These are phyloP conservation scores for Neopestalotiopsis clavispora DNA, from an alignment of 2,329 filamentous ascomycete genomes.

Conservation along the genomic window DNA sequence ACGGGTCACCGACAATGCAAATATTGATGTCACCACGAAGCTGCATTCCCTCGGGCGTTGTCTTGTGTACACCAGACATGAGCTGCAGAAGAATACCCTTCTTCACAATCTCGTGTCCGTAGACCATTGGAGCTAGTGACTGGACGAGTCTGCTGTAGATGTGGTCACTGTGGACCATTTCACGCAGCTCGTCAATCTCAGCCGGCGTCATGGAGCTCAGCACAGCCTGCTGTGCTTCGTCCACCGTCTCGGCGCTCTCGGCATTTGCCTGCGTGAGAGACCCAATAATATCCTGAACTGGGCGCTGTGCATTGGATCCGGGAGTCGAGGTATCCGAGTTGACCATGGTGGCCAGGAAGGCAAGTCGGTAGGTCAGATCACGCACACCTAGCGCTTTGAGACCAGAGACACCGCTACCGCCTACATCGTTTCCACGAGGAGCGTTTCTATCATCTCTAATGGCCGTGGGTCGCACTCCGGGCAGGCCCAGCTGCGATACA, in stretches of 20 bases:
- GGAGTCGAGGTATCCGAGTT: constrained; percentile 84
- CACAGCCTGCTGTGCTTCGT: constrained; percentile 86
- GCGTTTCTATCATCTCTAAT: constrained; percentile 76
- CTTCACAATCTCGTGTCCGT: constrained; percentile 96
- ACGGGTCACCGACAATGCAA: constrained; percentile 96
- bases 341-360: constrained; percentile 97
- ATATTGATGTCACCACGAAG: constrained; percentile 98
- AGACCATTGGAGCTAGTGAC: constrained; percentile 95
- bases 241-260: constrained; percentile 74
- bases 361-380: constrained; percentile 91
- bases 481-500: constrained; percentile 91
- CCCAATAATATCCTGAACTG: constrained; percentile 83
- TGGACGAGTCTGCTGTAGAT: constrained; percentile 93
- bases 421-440: constrained; percentile 76
- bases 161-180: constrained; percentile 93
- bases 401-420: constrained; percentile 83
- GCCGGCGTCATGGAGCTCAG: constrained; percentile 82
- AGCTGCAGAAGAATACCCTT: constrained; percentile 93
- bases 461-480: constrained; percentile 81
- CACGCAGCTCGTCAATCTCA: constrained; percentile 89
- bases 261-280: constrained; percentile 77
- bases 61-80: constrained; percentile 93
- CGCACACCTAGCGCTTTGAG: constrained; percentile 92
- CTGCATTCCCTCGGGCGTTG: constrained; percentile 91
- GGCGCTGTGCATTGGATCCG: constrained; percentile 75